A percentile compares a stretch with the other conserved stretches of the same genome.
Conservation (phyloP, 2,329 filamentous ascomycete species). For the Hypoxylon sp. region DNA sequence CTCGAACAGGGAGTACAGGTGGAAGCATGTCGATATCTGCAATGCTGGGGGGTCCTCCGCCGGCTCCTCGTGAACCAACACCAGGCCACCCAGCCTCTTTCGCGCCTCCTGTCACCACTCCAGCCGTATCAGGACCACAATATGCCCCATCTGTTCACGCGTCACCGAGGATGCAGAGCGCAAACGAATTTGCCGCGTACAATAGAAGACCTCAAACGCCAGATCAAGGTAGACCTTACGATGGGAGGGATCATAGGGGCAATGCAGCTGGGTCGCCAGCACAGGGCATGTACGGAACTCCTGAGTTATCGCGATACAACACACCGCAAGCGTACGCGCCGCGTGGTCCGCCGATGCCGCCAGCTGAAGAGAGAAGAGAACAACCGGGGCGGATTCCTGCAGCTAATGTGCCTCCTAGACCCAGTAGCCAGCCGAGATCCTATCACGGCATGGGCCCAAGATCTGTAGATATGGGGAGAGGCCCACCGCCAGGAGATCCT, state of each 20-base stretch:
- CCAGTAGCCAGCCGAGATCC: constrained; percentile 61
- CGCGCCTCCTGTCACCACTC: constrained; percentile 51
- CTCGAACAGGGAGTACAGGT: constrained; percentile 56
- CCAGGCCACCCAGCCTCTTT: constrained; percentile 54
- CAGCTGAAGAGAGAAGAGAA: constrained; percentile 58
- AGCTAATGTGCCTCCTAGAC: constrained; percentile 55
- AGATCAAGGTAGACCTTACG: constrained; percentile 69
- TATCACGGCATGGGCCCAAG: constrained; percentile 57
- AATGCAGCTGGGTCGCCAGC: constrained; percentile 58
- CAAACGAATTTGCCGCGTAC: constrained; percentile 63
- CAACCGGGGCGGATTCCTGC: constrained; percentile 44
- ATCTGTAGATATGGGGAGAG: constrained; percentile 57
- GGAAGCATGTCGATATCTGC: constrained; percentile 70
- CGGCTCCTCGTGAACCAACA: constrained; percentile 53
- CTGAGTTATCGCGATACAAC: constrained; percentile 65
- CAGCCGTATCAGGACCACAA: constrained; percentile 54
- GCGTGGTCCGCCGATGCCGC: constrained; percentile 57
- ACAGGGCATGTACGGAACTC: constrained; percentile 60
- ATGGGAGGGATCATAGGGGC: constrained; percentile 54
- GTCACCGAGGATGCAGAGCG: constrained; percentile 64
- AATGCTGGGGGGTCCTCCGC: constrained; percentile 64
- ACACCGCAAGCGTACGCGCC: constrained; percentile 66
- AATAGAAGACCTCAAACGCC: constrained; percentile 76
- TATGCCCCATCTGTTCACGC: constrained; percentile 61
- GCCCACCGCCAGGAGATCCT: constrained; percentile 48